phyloP scores from a whole-genome alignment of 2,329 filamentous ascomycete genomes.

The Allantophomopsis cytisporea region DNA sequence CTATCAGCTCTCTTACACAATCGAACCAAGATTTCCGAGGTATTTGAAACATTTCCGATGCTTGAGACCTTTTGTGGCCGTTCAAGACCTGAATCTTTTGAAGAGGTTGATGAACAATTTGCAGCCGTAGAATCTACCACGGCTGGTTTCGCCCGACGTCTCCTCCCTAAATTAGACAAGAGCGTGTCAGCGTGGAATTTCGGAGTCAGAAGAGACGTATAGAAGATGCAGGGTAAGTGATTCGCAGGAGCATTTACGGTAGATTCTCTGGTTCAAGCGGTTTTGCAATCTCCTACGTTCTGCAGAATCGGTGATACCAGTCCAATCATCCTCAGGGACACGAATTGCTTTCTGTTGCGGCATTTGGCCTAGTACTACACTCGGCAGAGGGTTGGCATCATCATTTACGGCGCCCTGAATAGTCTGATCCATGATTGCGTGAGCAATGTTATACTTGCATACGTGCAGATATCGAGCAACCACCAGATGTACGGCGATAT shows the following conservation, averaged over 20 bases:
- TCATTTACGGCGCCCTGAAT: not conserved
- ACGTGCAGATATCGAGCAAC: too few relatives aligned
- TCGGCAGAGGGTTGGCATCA: not conserved
- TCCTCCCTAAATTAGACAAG: slow-evolving; percentile 1
- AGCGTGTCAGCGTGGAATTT: not conserved
- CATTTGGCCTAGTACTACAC: not conserved
- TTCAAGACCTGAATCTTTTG: not conserved
- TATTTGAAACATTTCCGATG: too few relatives aligned
- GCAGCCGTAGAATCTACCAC: not conserved
- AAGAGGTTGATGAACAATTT: not conserved
- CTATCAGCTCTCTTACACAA: not conserved
- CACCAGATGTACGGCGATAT: too few relatives aligned
- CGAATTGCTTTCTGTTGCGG: not conserved
- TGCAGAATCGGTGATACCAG: slow-evolving; percentile 12
- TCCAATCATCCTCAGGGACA: slow-evolving; percentile 15
- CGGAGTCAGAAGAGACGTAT: not conserved
- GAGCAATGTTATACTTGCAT: not conserved
- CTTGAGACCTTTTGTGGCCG: too few relatives aligned
- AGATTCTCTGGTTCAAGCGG: slow-evolving; percentile 9
- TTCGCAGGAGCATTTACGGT: not conserved
- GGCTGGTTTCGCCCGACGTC: not conserved
- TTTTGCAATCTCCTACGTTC: slow-evolving; percentile 11
- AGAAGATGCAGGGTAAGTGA: not conserved
- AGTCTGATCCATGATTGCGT: not conserved
- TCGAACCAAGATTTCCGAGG: too few relatives aligned